Evolutionary conservation across 352 stramenopile genomes (phyloP), one percentile per base, ranked within the genome.

Genomic region (Peronosclerospora sorghi): DNA sequence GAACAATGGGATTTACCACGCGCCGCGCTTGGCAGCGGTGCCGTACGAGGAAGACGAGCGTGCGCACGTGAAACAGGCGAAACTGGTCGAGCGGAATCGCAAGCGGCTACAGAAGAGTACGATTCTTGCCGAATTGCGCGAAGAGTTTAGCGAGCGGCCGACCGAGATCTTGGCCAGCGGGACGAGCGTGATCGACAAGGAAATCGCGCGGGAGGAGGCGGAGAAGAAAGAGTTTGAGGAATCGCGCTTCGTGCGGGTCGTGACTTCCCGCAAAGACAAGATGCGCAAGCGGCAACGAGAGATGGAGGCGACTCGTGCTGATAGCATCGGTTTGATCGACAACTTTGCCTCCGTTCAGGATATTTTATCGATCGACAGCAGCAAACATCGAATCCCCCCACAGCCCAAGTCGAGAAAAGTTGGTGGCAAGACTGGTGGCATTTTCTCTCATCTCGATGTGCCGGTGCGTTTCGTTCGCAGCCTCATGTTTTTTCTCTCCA

Each of bases 181-280:
- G 19, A 69, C 59, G 32, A 78, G 54, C 34, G 71, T 70, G 18
- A 41, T 86, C 26, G 77, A 92, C 72, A 90, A 90, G 60, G 74
- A 89, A 32, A 72, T 83, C 15, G 74, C 73, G 14, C 73, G 76
- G 19, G 80, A 92, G 40, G 80, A 89, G 20, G 69, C 71, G 4
- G 80, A 92, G 48, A 88, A 89, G 62, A 82, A 73, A 37, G 72
- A 85, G 7, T 92, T 80, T 48, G 80, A 92, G 56, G 80, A 92
- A 45, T 83, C 72, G 5, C 77, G 80, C 27, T 92, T 92, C 35
- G 80, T 92, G 37, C 80, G 80, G 46, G 63, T 90, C 27, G 80
- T 92, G 41, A 88, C 75, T 23, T 88, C 75, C 26, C 71, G 77
- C 47, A 92, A 92, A 47, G 80, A 92, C 65, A 92, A 92, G 55